These are phyloP conservation scores for Malania oleifera DNA, from an alignment of 164 flowering plant species.

Conservation along the genomic window DNA sequence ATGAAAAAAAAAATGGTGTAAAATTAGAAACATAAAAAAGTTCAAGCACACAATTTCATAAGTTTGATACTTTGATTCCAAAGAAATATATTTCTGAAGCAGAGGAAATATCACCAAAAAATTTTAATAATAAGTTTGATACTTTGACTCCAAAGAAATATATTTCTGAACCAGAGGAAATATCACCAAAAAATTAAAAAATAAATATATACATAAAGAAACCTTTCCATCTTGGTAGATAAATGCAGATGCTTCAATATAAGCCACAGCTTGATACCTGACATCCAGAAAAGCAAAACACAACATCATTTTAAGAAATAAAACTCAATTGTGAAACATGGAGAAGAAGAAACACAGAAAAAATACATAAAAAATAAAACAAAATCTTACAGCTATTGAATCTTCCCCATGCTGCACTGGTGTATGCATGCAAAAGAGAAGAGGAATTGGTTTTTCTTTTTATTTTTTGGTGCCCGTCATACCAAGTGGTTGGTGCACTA, in stretches of 20 bases:
- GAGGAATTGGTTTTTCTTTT: no score
- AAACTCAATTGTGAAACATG: neutral
- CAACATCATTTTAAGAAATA: neutral
- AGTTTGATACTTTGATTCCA: neutral
- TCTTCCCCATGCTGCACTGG: no score
- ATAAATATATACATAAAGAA: neutral
- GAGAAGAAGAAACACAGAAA: neutral
- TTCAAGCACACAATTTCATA: no score
- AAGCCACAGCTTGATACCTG: constrained; percentile 98
- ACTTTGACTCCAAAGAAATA: neutral
- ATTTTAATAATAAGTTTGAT: no score
- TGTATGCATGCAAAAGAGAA: no score
- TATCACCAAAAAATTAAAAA: neutral
- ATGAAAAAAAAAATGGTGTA: no score
- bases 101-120: neutral
- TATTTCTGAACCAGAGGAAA: neutral
- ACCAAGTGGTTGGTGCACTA: no score
- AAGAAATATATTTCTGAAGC: neutral
- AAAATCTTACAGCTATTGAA: no score
- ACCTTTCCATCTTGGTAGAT: constrained; percentile 99
- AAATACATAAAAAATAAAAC: neutral
- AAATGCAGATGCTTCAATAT: constrained; percentile 94
- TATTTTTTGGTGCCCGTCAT: no score
- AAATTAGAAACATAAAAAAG: no score
- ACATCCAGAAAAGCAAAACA: constrained; percentile 7